Base-by-base conservation (phyloP, 768 basidiomycete genomes). In the Lactifluus volemus region DNA sequence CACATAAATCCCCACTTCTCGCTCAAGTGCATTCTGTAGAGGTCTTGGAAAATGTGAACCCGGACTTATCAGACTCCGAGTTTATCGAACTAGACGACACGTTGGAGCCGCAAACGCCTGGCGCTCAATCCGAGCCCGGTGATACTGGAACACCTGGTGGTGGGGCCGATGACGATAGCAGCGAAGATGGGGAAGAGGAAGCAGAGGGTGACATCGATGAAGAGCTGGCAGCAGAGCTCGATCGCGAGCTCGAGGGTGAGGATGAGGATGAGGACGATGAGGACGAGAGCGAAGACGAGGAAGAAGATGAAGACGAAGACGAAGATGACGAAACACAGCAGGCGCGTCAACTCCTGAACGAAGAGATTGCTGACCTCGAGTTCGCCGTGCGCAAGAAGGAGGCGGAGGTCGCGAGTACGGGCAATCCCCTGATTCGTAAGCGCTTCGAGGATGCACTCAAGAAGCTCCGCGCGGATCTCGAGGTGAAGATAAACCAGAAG, bases 361-460 rank as follows among this genome's bases (percentile, higher is more conserved):
- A 94, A 68, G 93, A 96, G 72, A 92, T 95, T 53, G 78, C 84
- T 50, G 93, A 96, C 70, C 74, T 97, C 65, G 89, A 96, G 72
- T 85, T 85, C 51, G 94, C 92, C 2, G 88, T 95, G 12, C 78
- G 83, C 47, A 89, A 90, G 81, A 96, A 95, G 75, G 81, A 81
- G 50, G 81, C 78, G 21, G 93, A 96, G 72, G 85, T 95, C 63
- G 81, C 86, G 2, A 86, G 84, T 66, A 89, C 89, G 19, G 82
- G 84, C 3, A 97, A 97, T 71, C 88, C 89, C 41, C 81, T 96
- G 58, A 92, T 97, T 70, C 67, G 94, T 88, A 88, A 88, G 82
- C 93, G 93, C 39, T 95, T 96, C 73, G 92, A 95, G 71, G 94
- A 96, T 70, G 88, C 89, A 17, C 73, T 95, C 68, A 90, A 86